Conservation (phyloP, 1,284 basidiomycete genomes). For the Cutaneotrichosporon arboriforme region DNA sequence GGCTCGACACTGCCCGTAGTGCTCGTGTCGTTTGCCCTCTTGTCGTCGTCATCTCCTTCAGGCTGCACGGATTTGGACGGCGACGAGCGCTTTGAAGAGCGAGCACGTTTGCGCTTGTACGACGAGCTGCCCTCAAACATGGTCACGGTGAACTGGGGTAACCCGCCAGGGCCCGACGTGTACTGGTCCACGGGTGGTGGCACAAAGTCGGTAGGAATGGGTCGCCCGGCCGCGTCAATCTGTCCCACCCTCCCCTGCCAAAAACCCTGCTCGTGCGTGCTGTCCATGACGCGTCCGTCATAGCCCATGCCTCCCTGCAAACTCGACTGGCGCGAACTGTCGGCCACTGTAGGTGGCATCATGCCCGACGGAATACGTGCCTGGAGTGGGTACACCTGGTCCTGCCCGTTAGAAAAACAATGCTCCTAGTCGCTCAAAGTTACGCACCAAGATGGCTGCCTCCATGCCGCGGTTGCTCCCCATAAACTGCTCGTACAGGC, state of each 20-base stretch:
- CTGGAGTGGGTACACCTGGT: constrained; percentile 23
- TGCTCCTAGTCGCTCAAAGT: not conserved
- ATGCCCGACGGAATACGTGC: constrained; percentile 13
- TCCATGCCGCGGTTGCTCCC: constrained; percentile 42
- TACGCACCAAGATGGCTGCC: constrained; percentile 25
- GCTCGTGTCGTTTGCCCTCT: constrained; percentile 5
- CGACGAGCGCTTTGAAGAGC: constrained; percentile 15
- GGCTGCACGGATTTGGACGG: constrained; percentile 16
- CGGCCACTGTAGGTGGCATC: constrained; percentile 4
- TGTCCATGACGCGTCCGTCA: constrained; percentile 9
- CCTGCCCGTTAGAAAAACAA: constrained; percentile 10
- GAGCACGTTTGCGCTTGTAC: constrained; percentile 20
- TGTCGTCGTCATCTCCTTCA: constrained; percentile 10
- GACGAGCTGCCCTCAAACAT: constrained; percentile 21
- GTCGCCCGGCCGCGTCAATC: constrained; percentile 7
- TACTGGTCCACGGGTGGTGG: constrained; percentile 15
- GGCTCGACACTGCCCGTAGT: not conserved
- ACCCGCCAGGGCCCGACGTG: constrained; percentile 12
- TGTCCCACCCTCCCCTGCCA: constrained; percentile 10
- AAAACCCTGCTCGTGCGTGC: constrained; percentile 1
- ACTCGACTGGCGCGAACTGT: constrained; percentile 14
- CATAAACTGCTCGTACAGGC: constrained; percentile 77
- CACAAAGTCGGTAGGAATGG: constrained; percentile 11
- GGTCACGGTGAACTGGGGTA: constrained; percentile 21
- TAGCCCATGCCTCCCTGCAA: constrained; percentile 15